Conservation (phyloP, 345 rosid species). For the Eutrema yunnanense region DNA sequence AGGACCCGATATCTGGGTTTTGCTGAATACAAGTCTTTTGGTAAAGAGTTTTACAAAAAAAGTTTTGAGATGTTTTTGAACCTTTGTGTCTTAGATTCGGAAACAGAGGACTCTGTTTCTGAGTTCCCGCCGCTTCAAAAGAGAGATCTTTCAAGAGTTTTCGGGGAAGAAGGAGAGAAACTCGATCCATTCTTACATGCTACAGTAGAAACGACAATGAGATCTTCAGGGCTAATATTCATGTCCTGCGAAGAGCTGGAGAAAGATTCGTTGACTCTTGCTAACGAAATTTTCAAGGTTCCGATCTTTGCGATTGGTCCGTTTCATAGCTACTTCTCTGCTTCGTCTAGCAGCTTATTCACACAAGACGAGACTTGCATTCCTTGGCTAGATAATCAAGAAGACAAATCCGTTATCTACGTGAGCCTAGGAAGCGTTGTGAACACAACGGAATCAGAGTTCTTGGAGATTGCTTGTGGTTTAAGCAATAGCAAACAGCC, state of each 20-base stretch:
- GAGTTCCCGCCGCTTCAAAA: slow-evolving; percentile 24
- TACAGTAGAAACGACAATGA: slow-evolving; percentile 10
- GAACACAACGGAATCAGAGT: slow-evolving; percentile 26
- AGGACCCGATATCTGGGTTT: not conserved
- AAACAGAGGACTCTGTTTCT: slow-evolving; percentile 21
- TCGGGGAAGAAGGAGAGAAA: not conserved
- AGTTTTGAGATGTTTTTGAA: not conserved
- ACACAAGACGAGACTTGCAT: slow-evolving; percentile 36
- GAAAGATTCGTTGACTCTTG: slow-evolving; percentile 36
- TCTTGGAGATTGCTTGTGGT: slow-evolving; percentile 45
- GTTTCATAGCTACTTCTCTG: slow-evolving; percentile 13
- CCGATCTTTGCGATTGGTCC: slow-evolving; percentile 57
- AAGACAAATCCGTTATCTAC: slow-evolving; percentile 37
- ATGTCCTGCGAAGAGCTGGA: slow-evolving; percentile 69
- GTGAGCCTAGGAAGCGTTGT: slow-evolving; percentile 51
- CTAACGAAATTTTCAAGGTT: slow-evolving; percentile 35
- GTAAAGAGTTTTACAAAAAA: not conserved
- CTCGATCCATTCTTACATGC: not conserved
- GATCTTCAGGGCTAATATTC: slow-evolving; percentile 42
- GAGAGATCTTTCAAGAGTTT: slow-evolving; percentile 17
- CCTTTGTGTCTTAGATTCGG: slow-evolving; percentile 12
- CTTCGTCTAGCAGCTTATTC: slow-evolving; percentile 31
- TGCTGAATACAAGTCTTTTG: not conserved
- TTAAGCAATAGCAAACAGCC: slow-evolving; percentile 35
- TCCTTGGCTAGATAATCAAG: slow-evolving; percentile 46